These are phyloP conservation scores for Pinus taeda DNA, from an alignment of 75 land plant genomes.

Conservation along the genomic window DNA sequence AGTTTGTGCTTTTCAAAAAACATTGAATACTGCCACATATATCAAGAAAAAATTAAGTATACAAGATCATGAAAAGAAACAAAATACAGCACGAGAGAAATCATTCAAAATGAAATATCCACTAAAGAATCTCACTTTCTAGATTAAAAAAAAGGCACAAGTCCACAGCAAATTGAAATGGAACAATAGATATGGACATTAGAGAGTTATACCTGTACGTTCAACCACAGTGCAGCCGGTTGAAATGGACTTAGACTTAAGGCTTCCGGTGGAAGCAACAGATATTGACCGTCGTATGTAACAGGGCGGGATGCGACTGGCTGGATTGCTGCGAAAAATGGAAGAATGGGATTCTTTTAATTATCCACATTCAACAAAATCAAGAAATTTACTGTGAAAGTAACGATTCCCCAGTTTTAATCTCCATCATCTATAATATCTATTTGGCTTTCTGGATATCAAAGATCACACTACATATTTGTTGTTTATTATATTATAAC, in stretches of 20 bases:
- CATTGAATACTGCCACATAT: slow-evolving; percentile 50
- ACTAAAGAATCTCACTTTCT: slow-evolving; percentile 41
- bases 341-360: not conserved
- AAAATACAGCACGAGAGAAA: slow-evolving; percentile 81
- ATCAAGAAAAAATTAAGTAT: not conserved
- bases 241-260: slow-evolving; percentile 23
- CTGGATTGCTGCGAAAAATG: slow-evolving; percentile 36
- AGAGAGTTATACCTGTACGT: slow-evolving; percentile 36
- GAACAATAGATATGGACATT: too few relatives aligned
- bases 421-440: too few relatives aligned
- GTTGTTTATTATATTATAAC: too few relatives aligned
- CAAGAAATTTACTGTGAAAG: not conserved
- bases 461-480: too few relatives aligned
- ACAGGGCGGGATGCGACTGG: slow-evolving; percentile 26
- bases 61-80: slow-evolving; percentile 35
- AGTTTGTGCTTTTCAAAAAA: slow-evolving; percentile 62
- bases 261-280: slow-evolving; percentile 25
- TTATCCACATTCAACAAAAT: not conserved
- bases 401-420: too few relatives aligned
- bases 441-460: too few relatives aligned
- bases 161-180: too few relatives aligned
- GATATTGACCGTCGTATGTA: slow-evolving; percentile 16
- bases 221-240: slow-evolving; percentile 36
- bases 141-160: slow-evolving; percentile 37
- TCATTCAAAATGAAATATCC: slow-evolving; percentile 32